These are phyloP conservation scores for Thyridium curvatum DNA, from an alignment of 2,329 filamentous ascomycete species.

Conservation along the genomic window DNA sequence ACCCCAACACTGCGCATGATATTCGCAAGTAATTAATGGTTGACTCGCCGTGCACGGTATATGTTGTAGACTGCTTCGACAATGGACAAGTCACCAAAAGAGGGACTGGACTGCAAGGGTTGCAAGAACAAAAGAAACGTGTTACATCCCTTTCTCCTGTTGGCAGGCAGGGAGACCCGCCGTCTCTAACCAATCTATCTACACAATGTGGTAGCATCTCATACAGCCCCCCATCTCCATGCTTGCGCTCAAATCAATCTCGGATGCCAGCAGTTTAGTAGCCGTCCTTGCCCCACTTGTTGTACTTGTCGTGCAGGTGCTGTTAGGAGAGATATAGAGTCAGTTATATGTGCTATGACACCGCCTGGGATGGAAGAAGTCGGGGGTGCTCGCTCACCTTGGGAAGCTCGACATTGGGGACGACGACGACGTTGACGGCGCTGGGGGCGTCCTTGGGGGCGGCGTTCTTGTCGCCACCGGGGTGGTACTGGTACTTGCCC, in stretches of 20 bases:
- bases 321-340: constrained; percentile 25
- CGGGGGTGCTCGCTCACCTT: constrained; percentile 30
- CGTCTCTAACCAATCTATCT: too few species aligned
- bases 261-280: constrained; percentile 44
- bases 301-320: constrained; percentile 93
- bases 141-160: too few species aligned
- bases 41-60: too few species aligned
- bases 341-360: background rate
- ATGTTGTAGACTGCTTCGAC: too few species aligned
- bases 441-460: constrained; percentile 85
- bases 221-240: too few species aligned
- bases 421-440: constrained; percentile 88
- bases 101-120: too few species aligned
- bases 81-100: too few species aligned
- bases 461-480: constrained; percentile 72
- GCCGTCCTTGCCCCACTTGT: constrained; percentile 99
- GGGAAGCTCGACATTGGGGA: constrained; percentile 82
- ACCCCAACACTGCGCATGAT: too few species aligned
- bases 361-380: background rate
- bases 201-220: too few species aligned
- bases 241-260: too few species aligned
- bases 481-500: constrained; percentile 74
- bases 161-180: too few species aligned
- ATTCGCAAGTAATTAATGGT: too few species aligned
- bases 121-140: background rate